Conservation (phyloP, 176 grass and related monocot species). For the Pharus latifolius region DNA sequence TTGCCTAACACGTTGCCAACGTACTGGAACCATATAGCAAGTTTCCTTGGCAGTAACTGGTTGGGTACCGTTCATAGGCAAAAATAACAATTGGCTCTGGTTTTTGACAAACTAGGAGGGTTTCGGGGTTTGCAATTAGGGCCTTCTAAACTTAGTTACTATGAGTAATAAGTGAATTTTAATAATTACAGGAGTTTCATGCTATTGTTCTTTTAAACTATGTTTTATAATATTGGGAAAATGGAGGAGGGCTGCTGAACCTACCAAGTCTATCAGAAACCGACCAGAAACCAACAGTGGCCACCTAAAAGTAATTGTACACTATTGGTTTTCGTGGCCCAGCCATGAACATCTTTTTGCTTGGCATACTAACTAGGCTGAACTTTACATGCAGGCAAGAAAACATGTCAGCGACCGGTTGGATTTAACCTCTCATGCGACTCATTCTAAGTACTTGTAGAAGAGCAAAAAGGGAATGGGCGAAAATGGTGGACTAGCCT, state of each 20-base stretch:
- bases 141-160: no score
- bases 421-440: no score
- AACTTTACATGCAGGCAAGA: no score
- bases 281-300: neutral
- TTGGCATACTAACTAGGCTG: slow-evolving; percentile 5
- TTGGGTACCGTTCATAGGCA: neutral
- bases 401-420: no score
- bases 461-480: neutral
- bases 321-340: neutral
- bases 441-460: neutral
- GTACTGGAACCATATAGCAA: slow-evolving; percentile 36
- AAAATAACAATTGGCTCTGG: neutral
- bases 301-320: neutral
- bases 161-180: neutral
- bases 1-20: slow-evolving; percentile 19
- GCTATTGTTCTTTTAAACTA: neutral
- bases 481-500: neutral
- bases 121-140: no score
- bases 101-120: neutral
- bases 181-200: neutral
- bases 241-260: neutral
- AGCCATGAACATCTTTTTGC: neutral
- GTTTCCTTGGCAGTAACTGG: no score
- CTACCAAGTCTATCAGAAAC: neutral
- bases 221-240: neutral